Percentiles rank a stretch among this genome's conserved stretches.
Conservation (phyloP, 139 green algal genomes). For the Trebouxia sp. region DNA sequence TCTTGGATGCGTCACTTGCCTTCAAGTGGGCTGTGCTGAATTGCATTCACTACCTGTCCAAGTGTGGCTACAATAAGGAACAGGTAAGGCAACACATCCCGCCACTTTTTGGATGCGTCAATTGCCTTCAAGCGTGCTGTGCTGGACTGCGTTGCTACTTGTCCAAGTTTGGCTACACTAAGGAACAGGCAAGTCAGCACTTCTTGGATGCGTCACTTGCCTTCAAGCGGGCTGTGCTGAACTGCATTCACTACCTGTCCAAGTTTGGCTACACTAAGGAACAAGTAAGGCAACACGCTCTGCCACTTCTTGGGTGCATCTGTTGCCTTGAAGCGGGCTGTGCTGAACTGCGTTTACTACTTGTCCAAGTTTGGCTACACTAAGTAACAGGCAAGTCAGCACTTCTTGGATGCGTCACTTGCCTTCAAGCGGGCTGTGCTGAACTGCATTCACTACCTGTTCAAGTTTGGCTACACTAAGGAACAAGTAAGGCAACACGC, state of each 20-base stretch:
- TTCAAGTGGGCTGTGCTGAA: slow-evolving; percentile 80
- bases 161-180: slow-evolving; percentile 69
- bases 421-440: slow-evolving; percentile 79
- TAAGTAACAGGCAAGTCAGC: slow-evolving; percentile 50
- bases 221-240: slow-evolving; percentile 80
- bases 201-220: slow-evolving; percentile 73
- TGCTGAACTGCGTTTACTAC: slow-evolving; percentile 78
- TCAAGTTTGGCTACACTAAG: slow-evolving; percentile 69
- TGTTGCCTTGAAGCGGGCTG: slow-evolving; percentile 75
- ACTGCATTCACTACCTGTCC: slow-evolving; percentile 76
- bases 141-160: slow-evolving; percentile 76
- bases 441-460: slow-evolving; percentile 75
- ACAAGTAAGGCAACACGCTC: slow-evolving; percentile 44
- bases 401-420: slow-evolving; percentile 53
- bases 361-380: slow-evolving; percentile 72
- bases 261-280: slow-evolving; percentile 75
- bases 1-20: slow-evolving; percentile 59
- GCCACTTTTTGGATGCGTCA: slow-evolving; percentile 70
- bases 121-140: slow-evolving; percentile 78
- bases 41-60: slow-evolving; percentile 72
- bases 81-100: slow-evolving; percentile 67
- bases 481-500: slow-evolving; percentile 65
- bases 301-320: slow-evolving; percentile 71
- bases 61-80: slow-evolving; percentile 68
- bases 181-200: slow-evolving; percentile 74